A percentile compares a stretch with the other conserved stretches of the same genome.
phyloP scores from a whole-genome alignment of 140 eudicot genomes.

The Stevia rebaudiana region DNA sequence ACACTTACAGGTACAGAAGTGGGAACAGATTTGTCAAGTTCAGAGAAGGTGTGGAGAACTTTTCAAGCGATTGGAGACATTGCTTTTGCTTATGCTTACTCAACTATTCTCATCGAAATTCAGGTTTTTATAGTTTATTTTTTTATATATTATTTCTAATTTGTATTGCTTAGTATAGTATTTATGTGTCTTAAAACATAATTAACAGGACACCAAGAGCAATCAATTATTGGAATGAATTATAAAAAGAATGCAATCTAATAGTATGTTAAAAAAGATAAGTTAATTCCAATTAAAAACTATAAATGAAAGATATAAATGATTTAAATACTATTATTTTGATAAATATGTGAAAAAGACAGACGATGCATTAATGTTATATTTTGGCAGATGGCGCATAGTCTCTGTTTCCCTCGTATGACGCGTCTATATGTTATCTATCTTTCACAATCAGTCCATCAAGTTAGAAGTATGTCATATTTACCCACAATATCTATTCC shows the following conservation, averaged over 20 bases:
- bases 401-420: slow-evolving; percentile 7
- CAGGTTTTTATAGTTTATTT: slow-evolving; percentile 39
- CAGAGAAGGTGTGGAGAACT: slow-evolving; percentile 72
- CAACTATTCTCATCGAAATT: slow-evolving; percentile 83
- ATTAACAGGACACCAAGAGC: neutral
- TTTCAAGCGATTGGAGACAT: slow-evolving; percentile 93
- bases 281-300: too few species aligned
- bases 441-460: slow-evolving; percentile 4
- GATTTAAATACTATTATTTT: too few species aligned
- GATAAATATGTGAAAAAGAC: too few species aligned
- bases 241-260: too few species aligned
- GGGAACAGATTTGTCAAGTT: slow-evolving; percentile 51
- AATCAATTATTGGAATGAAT: too few species aligned
- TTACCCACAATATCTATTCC: neutral
- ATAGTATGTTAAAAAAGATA: neutral
- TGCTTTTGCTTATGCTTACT: slow-evolving; percentile 84
- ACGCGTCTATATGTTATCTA: neutral
- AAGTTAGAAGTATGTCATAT: neutral
- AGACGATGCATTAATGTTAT: too few species aligned
- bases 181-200: neutral
- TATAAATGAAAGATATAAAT: too few species aligned
- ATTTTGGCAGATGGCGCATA: slow-evolving; percentile 20
- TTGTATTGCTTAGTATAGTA: neutral
- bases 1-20: slow-evolving; percentile 59
- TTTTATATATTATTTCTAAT: neutral